A percentile compares a stretch with the other conserved stretches of the same genome.
phyloP scores from a whole-genome alignment of 2,329 filamentous ascomycete genomes.

The Fusarium tupiense region DNA sequence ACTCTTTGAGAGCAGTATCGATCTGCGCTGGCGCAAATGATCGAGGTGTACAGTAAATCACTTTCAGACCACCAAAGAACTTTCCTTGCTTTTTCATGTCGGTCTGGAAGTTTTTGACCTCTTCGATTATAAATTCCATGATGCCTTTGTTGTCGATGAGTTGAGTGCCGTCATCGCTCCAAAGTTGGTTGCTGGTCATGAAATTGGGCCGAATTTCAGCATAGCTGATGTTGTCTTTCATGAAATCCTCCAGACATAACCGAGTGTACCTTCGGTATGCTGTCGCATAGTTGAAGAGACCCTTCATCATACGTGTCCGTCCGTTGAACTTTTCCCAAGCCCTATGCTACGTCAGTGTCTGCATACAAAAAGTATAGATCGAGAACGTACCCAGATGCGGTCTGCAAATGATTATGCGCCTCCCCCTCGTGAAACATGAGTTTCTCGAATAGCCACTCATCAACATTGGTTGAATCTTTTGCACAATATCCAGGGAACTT shows the following conservation, averaged over 20 bases:
- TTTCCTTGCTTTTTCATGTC: constrained; percentile 42
- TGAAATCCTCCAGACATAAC: constrained; percentile 68
- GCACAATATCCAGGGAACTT: constrained; percentile 46
- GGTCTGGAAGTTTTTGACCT: constrained; percentile 59
- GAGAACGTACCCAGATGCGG: constrained; percentile 60
- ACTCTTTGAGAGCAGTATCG: constrained; percentile 65
- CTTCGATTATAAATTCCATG: constrained; percentile 68
- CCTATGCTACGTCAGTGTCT: constrained; percentile 45
- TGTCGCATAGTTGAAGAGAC: constrained; percentile 72
- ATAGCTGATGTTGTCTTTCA: constrained; percentile 73
- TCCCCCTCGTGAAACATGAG: constrained; percentile 70
- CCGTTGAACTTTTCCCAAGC: constrained; percentile 73
- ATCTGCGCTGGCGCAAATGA: constrained; percentile 63
- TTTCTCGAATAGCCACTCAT: constrained; percentile 69
- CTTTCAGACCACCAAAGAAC: constrained; percentile 72
- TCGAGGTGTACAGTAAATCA: constrained; percentile 76
- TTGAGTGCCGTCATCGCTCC: constrained; percentile 62
- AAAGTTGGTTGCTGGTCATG: constrained; percentile 70
- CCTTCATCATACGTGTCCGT: constrained; percentile 77
- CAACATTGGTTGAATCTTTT: constrained; percentile 41
- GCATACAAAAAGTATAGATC: neutral
- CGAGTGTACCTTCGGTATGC: constrained; percentile 71
- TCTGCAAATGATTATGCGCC: constrained; percentile 62
- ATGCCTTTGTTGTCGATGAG: constrained; percentile 66
- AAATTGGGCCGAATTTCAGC: constrained; percentile 78